These are phyloP conservation scores for Cutaneotrichosporon sp. DNA, from an alignment of 1,284 basidiomycete species.

Conservation along the genomic window DNA sequence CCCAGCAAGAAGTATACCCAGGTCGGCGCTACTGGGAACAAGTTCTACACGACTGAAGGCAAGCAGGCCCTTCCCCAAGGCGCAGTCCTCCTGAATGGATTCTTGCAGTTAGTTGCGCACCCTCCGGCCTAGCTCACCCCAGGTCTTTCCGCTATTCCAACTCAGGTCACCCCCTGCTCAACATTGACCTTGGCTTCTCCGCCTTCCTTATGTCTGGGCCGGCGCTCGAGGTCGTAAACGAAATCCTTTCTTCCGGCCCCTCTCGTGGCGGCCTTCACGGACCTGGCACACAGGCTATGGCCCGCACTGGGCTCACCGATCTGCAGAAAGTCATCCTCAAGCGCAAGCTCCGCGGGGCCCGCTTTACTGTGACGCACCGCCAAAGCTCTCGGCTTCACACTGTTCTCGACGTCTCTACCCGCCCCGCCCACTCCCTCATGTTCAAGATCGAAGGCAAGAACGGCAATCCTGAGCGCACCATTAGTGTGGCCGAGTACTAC, in stretches of 20 bases:
- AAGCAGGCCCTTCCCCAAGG: constrained; percentile 34
- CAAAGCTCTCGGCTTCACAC: constrained; percentile 34
- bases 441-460: constrained; percentile 35
- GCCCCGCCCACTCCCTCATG: constrained; percentile 29
- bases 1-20: constrained; percentile 38
- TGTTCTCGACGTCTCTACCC: constrained; percentile 29
- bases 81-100: constrained; percentile 40
- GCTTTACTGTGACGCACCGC: constrained; percentile 40
- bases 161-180: constrained; percentile 32
- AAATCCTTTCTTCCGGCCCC: constrained; percentile 24
- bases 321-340: constrained; percentile 27
- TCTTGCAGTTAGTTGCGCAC: constrained; percentile 34
- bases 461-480: constrained; percentile 21
- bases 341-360: constrained; percentile 31
- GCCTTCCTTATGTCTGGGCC: constrained; percentile 44
- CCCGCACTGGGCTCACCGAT: constrained; percentile 11
- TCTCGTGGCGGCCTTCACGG: constrained; percentile 7
- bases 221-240: constrained; percentile 36
- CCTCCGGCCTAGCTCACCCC: not conserved
- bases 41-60: constrained; percentile 38
- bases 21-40: constrained; percentile 38
- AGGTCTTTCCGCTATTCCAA: constrained; percentile 42
- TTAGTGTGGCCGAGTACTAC: constrained; percentile 45
- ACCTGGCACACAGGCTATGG: too few species aligned
- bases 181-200: constrained; percentile 43